phyloP scores from a whole-genome alignment of 2,329 filamentous ascomycete genomes.

The Neonectria punicea region DNA sequence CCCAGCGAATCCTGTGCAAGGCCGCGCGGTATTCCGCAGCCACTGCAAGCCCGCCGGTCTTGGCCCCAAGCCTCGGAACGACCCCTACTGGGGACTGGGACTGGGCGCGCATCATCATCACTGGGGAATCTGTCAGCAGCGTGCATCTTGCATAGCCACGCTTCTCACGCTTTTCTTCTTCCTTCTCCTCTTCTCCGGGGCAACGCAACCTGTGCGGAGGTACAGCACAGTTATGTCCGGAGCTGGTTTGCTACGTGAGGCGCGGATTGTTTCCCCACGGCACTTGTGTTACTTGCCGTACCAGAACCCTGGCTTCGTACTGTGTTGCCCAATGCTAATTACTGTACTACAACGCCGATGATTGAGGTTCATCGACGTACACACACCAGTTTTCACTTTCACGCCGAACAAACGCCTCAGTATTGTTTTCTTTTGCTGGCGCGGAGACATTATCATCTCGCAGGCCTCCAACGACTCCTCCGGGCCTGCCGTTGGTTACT shows the following conservation, averaged over 20 bases:
- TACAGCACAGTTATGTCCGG: background rate
- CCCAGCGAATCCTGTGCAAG: constrained; percentile 1
- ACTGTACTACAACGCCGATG: background rate
- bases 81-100: background rate
- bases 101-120: background rate
- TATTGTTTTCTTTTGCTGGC: background rate
- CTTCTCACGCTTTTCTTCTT: background rate
- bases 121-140: background rate
- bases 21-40: constrained; percentile 3
- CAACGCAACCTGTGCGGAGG: constrained; percentile 8
- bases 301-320: background rate
- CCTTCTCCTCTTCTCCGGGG: background rate
- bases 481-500: background rate
- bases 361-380: background rate
- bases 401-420: background rate
- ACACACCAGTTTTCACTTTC: background rate
- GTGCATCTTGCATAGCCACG: constrained; percentile 16
- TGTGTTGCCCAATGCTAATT: background rate
- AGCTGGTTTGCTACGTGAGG: too few relatives aligned
- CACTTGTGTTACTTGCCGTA: background rate
- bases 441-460: background rate
- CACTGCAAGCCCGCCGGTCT: background rate
- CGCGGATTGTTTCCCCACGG: background rate
- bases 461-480: constrained; percentile 3
- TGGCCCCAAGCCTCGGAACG: background rate